phyloP scores from a whole-genome alignment of 768 basidiomycete genomes.

The Mrakia frigida region DNA sequence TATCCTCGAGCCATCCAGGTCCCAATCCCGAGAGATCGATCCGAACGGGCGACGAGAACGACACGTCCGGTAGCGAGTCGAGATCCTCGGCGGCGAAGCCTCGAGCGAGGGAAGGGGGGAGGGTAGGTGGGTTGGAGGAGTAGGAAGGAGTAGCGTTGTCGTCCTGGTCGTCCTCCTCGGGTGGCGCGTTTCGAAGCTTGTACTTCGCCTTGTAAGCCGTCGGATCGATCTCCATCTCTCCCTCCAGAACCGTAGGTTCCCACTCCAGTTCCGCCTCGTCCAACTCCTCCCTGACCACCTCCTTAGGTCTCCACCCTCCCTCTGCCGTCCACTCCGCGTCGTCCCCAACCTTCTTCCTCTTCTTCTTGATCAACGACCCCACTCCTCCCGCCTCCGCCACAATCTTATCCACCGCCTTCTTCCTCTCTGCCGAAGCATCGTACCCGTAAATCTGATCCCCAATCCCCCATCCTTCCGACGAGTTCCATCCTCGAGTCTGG shows the following conservation, averaged over 20 bases:
- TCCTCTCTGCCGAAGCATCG: neutral
- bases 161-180: neutral
- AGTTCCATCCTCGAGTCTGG: neutral
- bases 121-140: neutral
- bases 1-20: conserved; percentile 18
- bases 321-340: neutral
- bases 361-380: neutral
- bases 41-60: neutral
- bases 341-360: too few relatives aligned
- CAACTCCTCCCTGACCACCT: conserved; percentile 3
- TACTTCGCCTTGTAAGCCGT: neutral
- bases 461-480: conserved; percentile 7
- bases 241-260: conserved; percentile 23
- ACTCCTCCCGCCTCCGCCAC: neutral
- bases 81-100: neutral
- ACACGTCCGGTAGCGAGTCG: conserved; percentile 13
- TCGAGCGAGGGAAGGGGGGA: neutral
- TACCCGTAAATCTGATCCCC: conserved; percentile 12
- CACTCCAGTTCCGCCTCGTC: conserved; percentile 19
- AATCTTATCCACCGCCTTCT: neutral
- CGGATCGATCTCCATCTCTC: conserved; percentile 27
- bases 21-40: conserved; percentile 13
- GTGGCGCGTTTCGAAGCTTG: neutral
- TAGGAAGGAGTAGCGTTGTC: neutral
- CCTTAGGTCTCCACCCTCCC: neutral